Evolutionary conservation across 345 rosid genomes (phyloP), one percentile per base, ranked within the genome.

Genomic region (Citropsis articulata): DNA sequence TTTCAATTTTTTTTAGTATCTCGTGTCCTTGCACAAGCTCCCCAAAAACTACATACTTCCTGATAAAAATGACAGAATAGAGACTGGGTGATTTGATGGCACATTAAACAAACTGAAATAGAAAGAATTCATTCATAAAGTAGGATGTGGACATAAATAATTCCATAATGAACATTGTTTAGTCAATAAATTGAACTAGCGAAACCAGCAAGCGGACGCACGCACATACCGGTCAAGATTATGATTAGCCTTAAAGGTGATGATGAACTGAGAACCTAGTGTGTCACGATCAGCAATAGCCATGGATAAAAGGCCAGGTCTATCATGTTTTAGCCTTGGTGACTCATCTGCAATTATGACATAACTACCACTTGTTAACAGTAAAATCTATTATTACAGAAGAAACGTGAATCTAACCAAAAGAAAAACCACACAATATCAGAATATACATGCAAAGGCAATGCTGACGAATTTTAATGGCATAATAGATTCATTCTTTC

Each of bases 11-110:
- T 83, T 92, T 90, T 72, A 96, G 78, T 77, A 93, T 82, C 76
- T 94, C 91, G 57, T 86, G 83, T 66, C 99, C 99, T 80, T 84
- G 91, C 80, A 94, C 91, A 83, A 96, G 93, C 91, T 93, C 89
- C 83, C 98, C 98, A 66, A 96, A 96, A 75, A 90, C 97, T 71
- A 96, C 89, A 85, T 82, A 80, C 70, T 89, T 94, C 84, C 98
- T 93, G 91, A 57, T 72, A 84, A 45, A 72, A 35, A 56, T 55
- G 53, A 72, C 40, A 68, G 9, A 61, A 70, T 50, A 62, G 21
- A 72, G 50, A 69, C 24, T 55, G 7, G 45, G 53, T 16, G 35
- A 57, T 33, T 28, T 30, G 48, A 36, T 7, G n/a, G 68, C n/a
- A 50, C n/a, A 62, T 61, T 18, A 71, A 72, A 77, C 35, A 71